A percentile compares a stretch with the other conserved stretches of the same genome.
Evolutionary conservation across 2,329 filamentous ascomycete genomes (phyloP).

Genomic region (Microdochium trichocladiopsis): DNA sequence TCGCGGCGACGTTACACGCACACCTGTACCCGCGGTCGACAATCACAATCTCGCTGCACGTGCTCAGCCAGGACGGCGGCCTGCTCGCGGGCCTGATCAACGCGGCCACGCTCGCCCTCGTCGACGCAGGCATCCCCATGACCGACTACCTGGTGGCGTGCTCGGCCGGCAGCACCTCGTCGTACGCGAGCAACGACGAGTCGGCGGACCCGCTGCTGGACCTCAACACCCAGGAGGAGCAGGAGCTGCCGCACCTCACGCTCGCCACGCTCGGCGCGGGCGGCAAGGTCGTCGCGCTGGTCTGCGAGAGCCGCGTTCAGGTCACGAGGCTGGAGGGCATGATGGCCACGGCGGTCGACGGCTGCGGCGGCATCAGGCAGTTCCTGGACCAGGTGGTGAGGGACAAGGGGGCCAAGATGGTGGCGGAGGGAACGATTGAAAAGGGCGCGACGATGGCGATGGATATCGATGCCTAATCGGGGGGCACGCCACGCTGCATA

Average conservation of each 20-base stretch:
- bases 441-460: conserved; percentile 40
- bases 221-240: conserved; percentile 72
- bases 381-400: conserved; percentile 77
- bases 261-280: conserved; percentile 70
- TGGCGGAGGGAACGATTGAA: conserved; percentile 47
- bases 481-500: neutral
- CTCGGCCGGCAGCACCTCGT: conserved; percentile 74
- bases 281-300: conserved; percentile 70
- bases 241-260: conserved; percentile 83
- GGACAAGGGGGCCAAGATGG: conserved; percentile 58
- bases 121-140: conserved; percentile 96
- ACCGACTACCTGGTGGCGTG: conserved; percentile 83
- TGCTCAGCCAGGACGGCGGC: conserved; percentile 85
- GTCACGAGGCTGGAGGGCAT: conserved; percentile 78
- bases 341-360: conserved; percentile 86
- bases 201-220: conserved; percentile 71
- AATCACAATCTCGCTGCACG: conserved; percentile 76
- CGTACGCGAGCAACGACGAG: conserved; percentile 58
- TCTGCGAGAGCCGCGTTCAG: conserved; percentile 87
- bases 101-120: conserved; percentile 80
- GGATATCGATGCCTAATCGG: conserved; percentile 33
- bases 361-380: conserved; percentile 76
- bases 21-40: conserved; percentile 84
- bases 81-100: conserved; percentile 87
- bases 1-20: conserved; percentile 72